These are phyloP conservation scores for Phytophthora idaei DNA, from an alignment of 352 stramenopile species.

Conservation along the genomic window DNA sequence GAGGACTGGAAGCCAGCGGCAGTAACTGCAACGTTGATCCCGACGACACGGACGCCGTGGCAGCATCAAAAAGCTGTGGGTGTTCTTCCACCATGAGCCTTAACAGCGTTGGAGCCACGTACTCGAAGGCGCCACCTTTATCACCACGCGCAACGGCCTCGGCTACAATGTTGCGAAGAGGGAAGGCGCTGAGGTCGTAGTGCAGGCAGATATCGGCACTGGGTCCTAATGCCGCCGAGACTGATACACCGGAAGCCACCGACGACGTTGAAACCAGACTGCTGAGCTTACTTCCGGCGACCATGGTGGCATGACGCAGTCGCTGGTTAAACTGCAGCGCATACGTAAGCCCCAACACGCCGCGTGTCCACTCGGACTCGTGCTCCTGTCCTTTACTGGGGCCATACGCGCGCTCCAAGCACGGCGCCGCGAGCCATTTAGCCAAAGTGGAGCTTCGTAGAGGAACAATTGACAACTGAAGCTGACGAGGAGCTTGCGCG, in stretches of 20 bases:
- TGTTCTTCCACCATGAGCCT: constrained; percentile 65
- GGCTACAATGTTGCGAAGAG: constrained; percentile 53
- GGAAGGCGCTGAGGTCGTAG: constrained; percentile 54
- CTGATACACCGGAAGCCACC: constrained; percentile 26
- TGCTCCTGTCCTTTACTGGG: constrained; percentile 20
- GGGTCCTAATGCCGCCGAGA: constrained; percentile 31
- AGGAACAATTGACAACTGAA: constrained; percentile 73
- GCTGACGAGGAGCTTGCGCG: constrained; percentile 46
- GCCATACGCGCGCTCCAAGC: constrained; percentile 19
- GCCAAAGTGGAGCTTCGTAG: constrained; percentile 41
- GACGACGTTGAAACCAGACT: constrained; percentile 40
- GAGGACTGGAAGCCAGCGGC: constrained; percentile 29
- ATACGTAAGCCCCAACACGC: constrained; percentile 55
- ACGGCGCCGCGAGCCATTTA: constrained; percentile 46
- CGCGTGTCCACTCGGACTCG: constrained; percentile 43
- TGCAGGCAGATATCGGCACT: constrained; percentile 56
- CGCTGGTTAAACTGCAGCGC: constrained; percentile 75
- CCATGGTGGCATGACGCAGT: constrained; percentile 55
- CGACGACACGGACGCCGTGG: constrained; percentile 16
- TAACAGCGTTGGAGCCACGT: constrained; percentile 49
- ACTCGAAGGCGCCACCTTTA: constrained; percentile 54
- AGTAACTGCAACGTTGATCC: constrained; percentile 32
- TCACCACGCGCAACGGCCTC: constrained; percentile 41
- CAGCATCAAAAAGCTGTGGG: constrained; percentile 46
- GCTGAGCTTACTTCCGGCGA: constrained; percentile 60